A percentile compares a stretch with the other conserved stretches of the same genome.
Conservation (phyloP, 441 rosid genomes). For the Adansonia madagascariensis region DNA sequence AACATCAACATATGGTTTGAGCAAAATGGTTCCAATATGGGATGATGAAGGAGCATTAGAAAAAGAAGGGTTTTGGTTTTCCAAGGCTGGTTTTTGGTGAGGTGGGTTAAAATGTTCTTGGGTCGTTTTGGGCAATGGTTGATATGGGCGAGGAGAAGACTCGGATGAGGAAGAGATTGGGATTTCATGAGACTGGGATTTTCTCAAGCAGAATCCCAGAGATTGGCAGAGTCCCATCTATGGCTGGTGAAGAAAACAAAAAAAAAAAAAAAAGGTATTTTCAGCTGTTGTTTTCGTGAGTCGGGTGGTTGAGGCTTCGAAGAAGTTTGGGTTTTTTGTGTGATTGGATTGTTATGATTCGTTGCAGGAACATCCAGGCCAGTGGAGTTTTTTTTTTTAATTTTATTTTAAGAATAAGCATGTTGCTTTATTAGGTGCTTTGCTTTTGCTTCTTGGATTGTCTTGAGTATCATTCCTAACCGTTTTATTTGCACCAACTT, state of each 20-base stretch:
- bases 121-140: constrained; percentile 31
- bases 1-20: constrained; percentile 49
- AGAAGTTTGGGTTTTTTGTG: background rate
- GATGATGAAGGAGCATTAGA: constrained; percentile 35
- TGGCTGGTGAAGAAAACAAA: background rate
- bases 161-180: constrained; percentile 62
- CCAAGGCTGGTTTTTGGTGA: too few species aligned
- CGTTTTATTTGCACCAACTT: constrained; percentile 19
- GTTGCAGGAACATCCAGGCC: background rate
- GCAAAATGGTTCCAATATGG: constrained; percentile 43
- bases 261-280: background rate
- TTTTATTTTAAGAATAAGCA: too few species aligned
- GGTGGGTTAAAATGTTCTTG: constrained; percentile 1
- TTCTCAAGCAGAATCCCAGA: constrained; percentile 64
- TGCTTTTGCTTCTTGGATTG: constrained; percentile 42
- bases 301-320: background rate
- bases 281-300: background rate
- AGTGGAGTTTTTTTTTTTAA: too few species aligned
- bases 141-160: constrained; percentile 41
- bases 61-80: constrained; percentile 10
- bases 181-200: constrained; percentile 46
- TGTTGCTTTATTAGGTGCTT: constrained; percentile 37
- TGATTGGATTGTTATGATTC: background rate
- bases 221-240: constrained; percentile 22
- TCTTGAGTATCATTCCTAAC: constrained; percentile 36